Evolutionary conservation across 768 basidiomycete genomes (phyloP).

Genomic region (Tubosaeta sp.): DNA sequence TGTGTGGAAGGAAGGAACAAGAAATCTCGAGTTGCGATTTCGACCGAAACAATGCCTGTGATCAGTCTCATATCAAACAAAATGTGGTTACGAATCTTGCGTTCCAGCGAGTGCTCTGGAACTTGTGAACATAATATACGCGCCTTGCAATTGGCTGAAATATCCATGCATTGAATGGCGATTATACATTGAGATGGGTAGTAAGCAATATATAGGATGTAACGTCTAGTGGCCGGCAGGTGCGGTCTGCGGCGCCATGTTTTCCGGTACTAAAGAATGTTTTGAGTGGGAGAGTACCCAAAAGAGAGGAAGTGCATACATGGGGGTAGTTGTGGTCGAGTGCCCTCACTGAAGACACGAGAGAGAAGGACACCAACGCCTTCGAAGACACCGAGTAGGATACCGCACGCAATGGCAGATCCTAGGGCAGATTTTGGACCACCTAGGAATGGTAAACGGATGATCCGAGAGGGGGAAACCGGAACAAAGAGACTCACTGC

Average conservation of each 20-base stretch:
- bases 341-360: slow-evolving; percentile 81
- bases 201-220: slow-evolving; percentile 26
- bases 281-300: slow-evolving; percentile 5
- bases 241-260: slow-evolving; percentile 48
- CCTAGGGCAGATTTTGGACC: slow-evolving; percentile 88
- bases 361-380: slow-evolving; percentile 92
- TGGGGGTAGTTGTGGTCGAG: slow-evolving; percentile 75
- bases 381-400: slow-evolving; percentile 90
- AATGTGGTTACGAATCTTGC: background rate
- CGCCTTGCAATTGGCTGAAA: slow-evolving; percentile 26
- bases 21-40: slow-evolving; percentile 6
- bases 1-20: slow-evolving; percentile 1
- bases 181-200: slow-evolving; percentile 37
- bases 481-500: slow-evolving; percentile 59
- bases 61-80: slow-evolving; percentile 12
- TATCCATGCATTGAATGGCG: slow-evolving; percentile 32
- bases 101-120: background rate
- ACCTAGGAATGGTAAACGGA: slow-evolving; percentile 45
- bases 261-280: slow-evolving; percentile 44
- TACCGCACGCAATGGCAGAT: slow-evolving; percentile 94
- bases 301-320: slow-evolving; percentile 42
- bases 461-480: background rate
- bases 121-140: slow-evolving; percentile 2
- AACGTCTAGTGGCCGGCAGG: slow-evolving; percentile 50
- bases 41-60: background rate